These are phyloP conservation scores for Bipolaris oryzae DNA, from an alignment of 2,329 filamentous ascomycete genomes.

Conservation along the genomic window DNA sequence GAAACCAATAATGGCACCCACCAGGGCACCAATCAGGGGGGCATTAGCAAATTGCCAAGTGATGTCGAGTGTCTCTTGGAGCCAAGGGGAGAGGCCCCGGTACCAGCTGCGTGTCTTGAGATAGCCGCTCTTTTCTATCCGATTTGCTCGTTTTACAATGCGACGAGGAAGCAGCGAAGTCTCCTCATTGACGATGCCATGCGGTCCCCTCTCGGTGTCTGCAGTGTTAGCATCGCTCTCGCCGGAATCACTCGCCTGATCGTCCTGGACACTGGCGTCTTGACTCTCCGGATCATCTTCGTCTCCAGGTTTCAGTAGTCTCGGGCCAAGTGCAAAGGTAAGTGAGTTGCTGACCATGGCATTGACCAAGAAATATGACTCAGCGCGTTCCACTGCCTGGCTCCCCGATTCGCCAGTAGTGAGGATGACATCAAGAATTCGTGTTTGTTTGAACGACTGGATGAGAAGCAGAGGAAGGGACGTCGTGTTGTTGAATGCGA, in stretches of 20 bases:
- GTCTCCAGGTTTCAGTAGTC: constrained; percentile 58
- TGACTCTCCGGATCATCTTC: constrained; percentile 51
- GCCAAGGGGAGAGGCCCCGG: constrained; percentile 45
- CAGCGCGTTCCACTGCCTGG: constrained; percentile 63
- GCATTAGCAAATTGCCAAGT: constrained; percentile 64
- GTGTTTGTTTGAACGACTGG: constrained; percentile 61
- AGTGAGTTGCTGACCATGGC: constrained; percentile 67
- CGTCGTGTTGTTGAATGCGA: constrained; percentile 65
- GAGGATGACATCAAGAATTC: constrained; percentile 60
- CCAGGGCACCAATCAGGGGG: constrained; percentile 64
- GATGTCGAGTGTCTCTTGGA: constrained; percentile 50
- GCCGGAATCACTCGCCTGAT: constrained; percentile 19
- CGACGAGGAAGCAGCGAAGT: constrained; percentile 59
- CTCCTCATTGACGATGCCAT: constrained; percentile 50
- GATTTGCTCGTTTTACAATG: constrained; percentile 37
- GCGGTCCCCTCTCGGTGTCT: constrained; percentile 32
- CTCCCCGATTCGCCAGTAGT: constrained; percentile 51
- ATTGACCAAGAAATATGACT: constrained; percentile 70
- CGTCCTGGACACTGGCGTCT: constrained; percentile 4
- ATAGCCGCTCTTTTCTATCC: constrained; percentile 42
- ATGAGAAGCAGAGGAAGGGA: constrained; percentile 60
- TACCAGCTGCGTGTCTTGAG: constrained; percentile 44
- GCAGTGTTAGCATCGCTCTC: constrained; percentile 29
- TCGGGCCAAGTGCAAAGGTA: constrained; percentile 68
- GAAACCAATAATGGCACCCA: constrained; percentile 66